These are phyloP conservation scores for Neonectria sp. DNA, from an alignment of 2,329 filamentous ascomycete genomes.

Conservation along the genomic window DNA sequence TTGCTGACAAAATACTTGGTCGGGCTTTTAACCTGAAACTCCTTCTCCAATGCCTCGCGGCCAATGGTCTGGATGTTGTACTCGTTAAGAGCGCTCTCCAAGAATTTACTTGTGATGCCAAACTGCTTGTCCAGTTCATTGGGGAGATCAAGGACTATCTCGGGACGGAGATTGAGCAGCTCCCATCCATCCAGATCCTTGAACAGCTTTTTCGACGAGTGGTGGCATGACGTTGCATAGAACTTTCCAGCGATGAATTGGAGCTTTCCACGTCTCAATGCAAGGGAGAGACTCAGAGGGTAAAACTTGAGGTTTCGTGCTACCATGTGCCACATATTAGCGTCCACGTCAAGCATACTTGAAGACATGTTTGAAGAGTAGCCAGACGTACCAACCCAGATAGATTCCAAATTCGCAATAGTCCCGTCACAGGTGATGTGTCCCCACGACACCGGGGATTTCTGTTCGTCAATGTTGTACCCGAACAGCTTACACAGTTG, in stretches of 20 bases:
- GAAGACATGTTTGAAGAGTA: neutral
- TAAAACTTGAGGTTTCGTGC: conserved; percentile 65
- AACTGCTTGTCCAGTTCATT: conserved; percentile 55
- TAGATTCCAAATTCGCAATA: conserved; percentile 64
- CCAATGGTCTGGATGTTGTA: conserved; percentile 58
- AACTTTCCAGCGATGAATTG: conserved; percentile 56
- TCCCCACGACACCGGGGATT: conserved; percentile 56
- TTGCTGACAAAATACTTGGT: conserved; percentile 56
- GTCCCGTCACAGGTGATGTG: conserved; percentile 63
- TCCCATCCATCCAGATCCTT: conserved; percentile 58
- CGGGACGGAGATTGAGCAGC: conserved; percentile 59
- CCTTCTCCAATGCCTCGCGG: conserved; percentile 54
- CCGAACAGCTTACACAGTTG: conserved; percentile 63
- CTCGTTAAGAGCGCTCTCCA: conserved; percentile 44
- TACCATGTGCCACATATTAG: conserved; percentile 37
- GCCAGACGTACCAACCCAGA: conserved; percentile 54
- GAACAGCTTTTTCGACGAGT: conserved; percentile 52
- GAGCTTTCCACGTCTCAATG: conserved; percentile 56
- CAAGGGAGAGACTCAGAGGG: conserved; percentile 55
- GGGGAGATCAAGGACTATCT: conserved; percentile 58
- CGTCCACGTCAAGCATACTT: neutral
- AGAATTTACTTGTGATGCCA: conserved; percentile 56
- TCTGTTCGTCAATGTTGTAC: conserved; percentile 54
- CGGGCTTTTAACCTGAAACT: conserved; percentile 44
- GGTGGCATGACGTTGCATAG: conserved; percentile 53